Evolutionary conservation across 768 basidiomycete genomes (phyloP).

Genomic region (Lactarius sanguifluus): DNA sequence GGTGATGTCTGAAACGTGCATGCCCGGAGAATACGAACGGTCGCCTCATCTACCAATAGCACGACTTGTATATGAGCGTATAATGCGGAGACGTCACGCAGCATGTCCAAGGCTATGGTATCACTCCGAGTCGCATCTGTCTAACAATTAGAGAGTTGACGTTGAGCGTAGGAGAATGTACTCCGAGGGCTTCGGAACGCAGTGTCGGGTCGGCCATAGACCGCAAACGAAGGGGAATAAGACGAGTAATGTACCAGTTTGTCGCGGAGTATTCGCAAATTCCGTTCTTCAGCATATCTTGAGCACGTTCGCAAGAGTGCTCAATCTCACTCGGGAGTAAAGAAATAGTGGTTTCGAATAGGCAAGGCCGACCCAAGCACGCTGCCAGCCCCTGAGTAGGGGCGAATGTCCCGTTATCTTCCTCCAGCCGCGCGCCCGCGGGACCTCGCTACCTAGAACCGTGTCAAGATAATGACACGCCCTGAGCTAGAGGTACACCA

Average conservation of each 20-base stretch:
- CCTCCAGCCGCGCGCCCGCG: conserved; percentile 14
- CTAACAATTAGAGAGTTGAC: conserved; percentile 5
- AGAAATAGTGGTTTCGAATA: conserved; percentile 53
- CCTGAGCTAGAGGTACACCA: conserved; percentile 37
- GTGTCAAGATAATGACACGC: conserved; percentile 43
- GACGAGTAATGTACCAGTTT: conserved; percentile 41
- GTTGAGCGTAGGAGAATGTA: conserved; percentile 34
- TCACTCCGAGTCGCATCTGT: conserved; percentile 39
- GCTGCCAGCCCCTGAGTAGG: conserved; percentile 36
- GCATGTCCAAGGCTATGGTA: conserved; percentile 41
- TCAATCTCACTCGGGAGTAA: conserved; percentile 40
- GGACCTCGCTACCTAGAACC: conserved; percentile 25
- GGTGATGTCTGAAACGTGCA: conserved; percentile 36
- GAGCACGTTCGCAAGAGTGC: conserved; percentile 33
- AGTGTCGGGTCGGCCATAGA: conserved; percentile 52
- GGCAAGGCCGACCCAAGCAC: conserved; percentile 47
- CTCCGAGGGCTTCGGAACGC: conserved; percentile 51
- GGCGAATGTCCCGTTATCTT: conserved; percentile 9
- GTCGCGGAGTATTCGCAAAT: conserved; percentile 38
- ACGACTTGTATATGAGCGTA: conserved; percentile 35
- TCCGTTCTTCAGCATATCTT: conserved; percentile 45
- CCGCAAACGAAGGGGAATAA: conserved; percentile 53
- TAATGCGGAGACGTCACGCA: conserved; percentile 33
- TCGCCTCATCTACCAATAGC: conserved; percentile 40
- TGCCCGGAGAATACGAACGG: conserved; percentile 36